phyloP scores from a whole-genome alignment of 176 grass and related monocot species.

The Bolboschoenus planiculmis region DNA sequence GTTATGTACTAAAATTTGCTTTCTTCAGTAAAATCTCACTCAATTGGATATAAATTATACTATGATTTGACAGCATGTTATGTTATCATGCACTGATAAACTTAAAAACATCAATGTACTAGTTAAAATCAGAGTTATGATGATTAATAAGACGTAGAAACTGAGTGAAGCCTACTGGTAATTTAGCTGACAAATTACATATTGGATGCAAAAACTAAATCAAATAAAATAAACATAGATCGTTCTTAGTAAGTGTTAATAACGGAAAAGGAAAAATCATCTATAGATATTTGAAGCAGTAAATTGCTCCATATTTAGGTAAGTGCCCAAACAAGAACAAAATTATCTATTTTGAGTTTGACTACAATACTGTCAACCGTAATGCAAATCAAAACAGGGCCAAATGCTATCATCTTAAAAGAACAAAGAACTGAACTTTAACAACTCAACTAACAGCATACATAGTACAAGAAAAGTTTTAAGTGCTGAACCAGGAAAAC shows the following conservation, averaged over 20 bases:
- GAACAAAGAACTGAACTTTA: conserved; percentile 11
- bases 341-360: conserved; percentile 19
- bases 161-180: not conserved
- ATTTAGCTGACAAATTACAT: not conserved
- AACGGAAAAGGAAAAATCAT: not conserved
- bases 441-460: conserved; percentile 21
- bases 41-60: not conserved
- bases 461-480: not conserved
- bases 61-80: not conserved
- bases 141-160: not conserved
- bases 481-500: conserved; percentile 17
- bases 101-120: not conserved
- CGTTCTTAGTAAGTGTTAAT: not conserved
- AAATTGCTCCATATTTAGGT: not conserved
- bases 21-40: not conserved
- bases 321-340: not conserved
- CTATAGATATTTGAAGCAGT: not conserved
- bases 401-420: not conserved
- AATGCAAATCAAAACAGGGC: conserved; percentile 3
- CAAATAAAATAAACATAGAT: not conserved
- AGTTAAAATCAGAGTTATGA: not conserved
- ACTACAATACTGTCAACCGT: not conserved
- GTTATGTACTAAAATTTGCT: not conserved
- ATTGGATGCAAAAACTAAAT: not conserved
- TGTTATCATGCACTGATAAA: not conserved